Base-by-base conservation (phyloP, 306 rosid genomes). In the Abrus pulchellus region DNA sequence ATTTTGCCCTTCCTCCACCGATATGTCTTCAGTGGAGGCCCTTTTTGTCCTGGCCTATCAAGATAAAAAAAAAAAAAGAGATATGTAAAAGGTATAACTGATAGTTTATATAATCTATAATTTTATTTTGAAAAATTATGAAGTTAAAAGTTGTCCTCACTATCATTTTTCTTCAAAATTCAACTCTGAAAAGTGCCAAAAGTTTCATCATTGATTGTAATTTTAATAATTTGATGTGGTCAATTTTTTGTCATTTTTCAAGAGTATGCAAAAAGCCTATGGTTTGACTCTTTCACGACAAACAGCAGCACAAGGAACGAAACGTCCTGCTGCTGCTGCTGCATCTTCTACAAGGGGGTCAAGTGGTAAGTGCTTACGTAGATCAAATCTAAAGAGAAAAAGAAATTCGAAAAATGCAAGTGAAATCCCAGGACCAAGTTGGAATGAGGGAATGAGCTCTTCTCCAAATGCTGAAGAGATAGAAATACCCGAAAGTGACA, bases 191-290 rank as follows among this genome's bases (percentile, higher is more conserved):
- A 20, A 20, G 20, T 20, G 0, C 20, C 20, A 20, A 20, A 20
- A 20, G 20, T 20, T 20, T 20, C 20, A 20, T 20, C 20, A 20
- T 20, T 20, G 20, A 20, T 20, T 20, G 45, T 38, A 27, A 52
- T 74, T 68, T n/a, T 64, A 65, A 65, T 69, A 13, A 69, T 73
- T 76, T 48, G 55, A 67, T 36, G 57, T 69, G 4, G 5, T n/a
- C 20, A 0, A 20, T 20, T 20, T 76, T 32, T 55, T 78, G 30
- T 34, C 12, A 61, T 64, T 76, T 78, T 5, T 63, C 20, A 68
- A 73, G 55, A 87, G 85, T 87, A 92, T 92, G 73, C 95, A 88
- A 83, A 88, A 89, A 75, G 93, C 95, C 41, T 90, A 87, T 47
- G 4, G 4, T 20, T 6, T 9, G 85, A 92, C 92, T 68, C 69